Evolutionary conservation across 257 asterid species (phyloP).

Genomic region (Solanum piurae): DNA sequence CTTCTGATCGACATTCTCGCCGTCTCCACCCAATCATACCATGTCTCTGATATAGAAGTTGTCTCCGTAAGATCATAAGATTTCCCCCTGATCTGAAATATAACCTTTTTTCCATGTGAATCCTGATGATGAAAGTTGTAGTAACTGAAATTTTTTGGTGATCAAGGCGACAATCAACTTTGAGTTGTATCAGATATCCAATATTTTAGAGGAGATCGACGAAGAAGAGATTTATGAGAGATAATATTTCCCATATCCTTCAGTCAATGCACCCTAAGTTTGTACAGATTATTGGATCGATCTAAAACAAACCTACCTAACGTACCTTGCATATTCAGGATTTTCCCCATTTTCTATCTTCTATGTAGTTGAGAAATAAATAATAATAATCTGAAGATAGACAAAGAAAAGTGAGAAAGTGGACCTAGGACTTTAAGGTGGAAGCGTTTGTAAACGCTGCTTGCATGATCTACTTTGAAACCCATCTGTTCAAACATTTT

Average conservation of each 20-base stretch:
- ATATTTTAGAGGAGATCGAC: background rate
- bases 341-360: background rate
- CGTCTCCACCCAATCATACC: background rate
- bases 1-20: background rate
- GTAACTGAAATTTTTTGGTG: background rate
- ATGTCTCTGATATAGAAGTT: background rate
- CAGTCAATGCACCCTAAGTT: background rate
- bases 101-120: background rate
- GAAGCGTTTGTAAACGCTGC: conserved; percentile 80
- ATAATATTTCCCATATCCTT: background rate
- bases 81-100: background rate
- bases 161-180: background rate
- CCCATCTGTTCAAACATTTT: conserved; percentile 90
- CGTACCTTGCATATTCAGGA: background rate
- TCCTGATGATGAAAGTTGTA: background rate
- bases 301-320: background rate
- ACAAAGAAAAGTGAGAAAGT: background rate
- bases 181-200: background rate
- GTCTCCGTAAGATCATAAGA: background rate
- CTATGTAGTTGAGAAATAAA: background rate
- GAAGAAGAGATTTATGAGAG: background rate
- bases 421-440: conserved; percentile 76
- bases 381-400: background rate
- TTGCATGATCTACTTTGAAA: conserved; percentile 68
- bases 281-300: background rate